These are phyloP conservation scores for Rhodotorula toruloides DNA, from an alignment of 768 basidiomycete genomes.

Conservation along the genomic window DNA sequence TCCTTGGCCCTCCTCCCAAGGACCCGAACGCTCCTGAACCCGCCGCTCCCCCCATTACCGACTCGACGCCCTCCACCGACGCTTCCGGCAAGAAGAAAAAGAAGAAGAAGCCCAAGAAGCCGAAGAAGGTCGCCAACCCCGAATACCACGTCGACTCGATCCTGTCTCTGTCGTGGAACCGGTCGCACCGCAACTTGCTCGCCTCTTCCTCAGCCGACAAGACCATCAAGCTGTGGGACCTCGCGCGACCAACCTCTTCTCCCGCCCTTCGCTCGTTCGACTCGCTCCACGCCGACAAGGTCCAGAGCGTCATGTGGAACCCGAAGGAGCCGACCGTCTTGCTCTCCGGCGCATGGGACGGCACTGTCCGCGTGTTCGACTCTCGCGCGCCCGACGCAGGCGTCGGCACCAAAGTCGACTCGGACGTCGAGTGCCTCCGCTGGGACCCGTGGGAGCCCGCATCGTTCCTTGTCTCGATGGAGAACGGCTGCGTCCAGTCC, in stretches of 20 bases:
- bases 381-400: slow-evolving; percentile 64
- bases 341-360: slow-evolving; percentile 88
- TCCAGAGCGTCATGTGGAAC: slow-evolving; percentile 96
- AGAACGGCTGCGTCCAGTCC: slow-evolving; percentile 87
- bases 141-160: slow-evolving; percentile 93
- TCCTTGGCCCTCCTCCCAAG: slow-evolving; percentile 73
- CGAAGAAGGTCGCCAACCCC: slow-evolving; percentile 45
- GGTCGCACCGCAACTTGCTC: slow-evolving; percentile 75
- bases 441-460: slow-evolving; percentile 92
- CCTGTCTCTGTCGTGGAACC: slow-evolving; percentile 90
- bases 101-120: slow-evolving; percentile 90
- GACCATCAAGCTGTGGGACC: slow-evolving; percentile 96
- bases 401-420: slow-evolving; percentile 73
- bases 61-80: slow-evolving; percentile 8
- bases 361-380: slow-evolving; percentile 92
- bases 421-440: slow-evolving; percentile 85
- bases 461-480: slow-evolving; percentile 69
- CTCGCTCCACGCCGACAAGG: slow-evolving; percentile 66
- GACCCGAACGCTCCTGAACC: slow-evolving; percentile 45
- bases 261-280: slow-evolving; percentile 76
- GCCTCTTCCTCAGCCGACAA: slow-evolving; percentile 88
- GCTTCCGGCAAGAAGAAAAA: slow-evolving; percentile 60
- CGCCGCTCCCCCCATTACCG: slow-evolving; percentile 19
- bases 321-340: slow-evolving; percentile 78
- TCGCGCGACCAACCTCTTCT: slow-evolving; percentile 59